Conservation (phyloP, 345 rosid genomes). For the Syzygium aromaticum region DNA sequence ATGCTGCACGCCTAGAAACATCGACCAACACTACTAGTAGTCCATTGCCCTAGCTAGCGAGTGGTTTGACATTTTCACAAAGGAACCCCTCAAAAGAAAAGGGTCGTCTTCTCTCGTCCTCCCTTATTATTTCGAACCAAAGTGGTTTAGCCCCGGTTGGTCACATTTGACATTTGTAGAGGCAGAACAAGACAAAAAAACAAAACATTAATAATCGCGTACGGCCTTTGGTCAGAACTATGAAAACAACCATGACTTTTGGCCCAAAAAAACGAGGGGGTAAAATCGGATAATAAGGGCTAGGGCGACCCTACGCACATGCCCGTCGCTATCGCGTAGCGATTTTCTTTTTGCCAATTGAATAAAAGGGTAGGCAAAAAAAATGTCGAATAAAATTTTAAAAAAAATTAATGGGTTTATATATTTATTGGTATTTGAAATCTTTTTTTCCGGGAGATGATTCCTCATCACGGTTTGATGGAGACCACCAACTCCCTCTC, state of each 20-base stretch:
- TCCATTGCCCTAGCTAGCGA: background rate
- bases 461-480: background rate
- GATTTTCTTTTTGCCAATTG: background rate
- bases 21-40: background rate
- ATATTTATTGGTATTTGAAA: background rate
- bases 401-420: background rate
- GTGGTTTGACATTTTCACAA: background rate
- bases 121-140: background rate
- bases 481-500: background rate
- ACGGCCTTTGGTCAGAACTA: background rate
- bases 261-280: background rate
- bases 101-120: background rate
- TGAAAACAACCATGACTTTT: too few species aligned
- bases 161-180: conserved; percentile 1
- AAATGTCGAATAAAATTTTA: background rate
- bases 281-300: background rate
- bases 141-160: background rate
- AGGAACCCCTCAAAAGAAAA: background rate
- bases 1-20: background rate
- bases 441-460: background rate
- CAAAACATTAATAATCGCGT: background rate
- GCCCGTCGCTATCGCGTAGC: background rate
- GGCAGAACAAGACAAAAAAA: conserved; percentile 15
- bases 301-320: background rate
- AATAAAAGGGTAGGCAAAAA: background rate